Conservation (phyloP, 805 yeast genomes). For the Pichia occidentalis region DNA sequence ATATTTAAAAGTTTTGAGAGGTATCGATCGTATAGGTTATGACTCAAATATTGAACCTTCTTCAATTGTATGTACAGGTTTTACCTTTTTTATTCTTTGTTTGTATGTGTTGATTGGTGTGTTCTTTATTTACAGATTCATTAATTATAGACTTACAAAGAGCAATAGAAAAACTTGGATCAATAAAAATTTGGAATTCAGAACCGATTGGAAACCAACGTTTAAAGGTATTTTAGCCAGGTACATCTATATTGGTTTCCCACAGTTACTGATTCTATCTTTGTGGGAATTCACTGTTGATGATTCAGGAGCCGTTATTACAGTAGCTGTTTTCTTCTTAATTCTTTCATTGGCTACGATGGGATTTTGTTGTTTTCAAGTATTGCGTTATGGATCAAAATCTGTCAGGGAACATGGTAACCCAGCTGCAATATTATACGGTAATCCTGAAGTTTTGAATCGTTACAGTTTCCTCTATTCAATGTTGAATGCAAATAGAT, state of each 20-base stretch:
- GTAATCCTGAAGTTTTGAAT: constrained; percentile 63
- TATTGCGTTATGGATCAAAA: constrained; percentile 51
- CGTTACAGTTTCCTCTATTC: constrained; percentile 87
- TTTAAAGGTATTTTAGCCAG: constrained; percentile 76
- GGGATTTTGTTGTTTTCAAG: constrained; percentile 60
- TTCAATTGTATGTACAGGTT: constrained; percentile 77
- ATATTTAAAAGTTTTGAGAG: constrained; percentile 67
- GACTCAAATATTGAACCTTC: constrained; percentile 74
- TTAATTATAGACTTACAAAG: constrained; percentile 36
- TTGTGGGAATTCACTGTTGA: constrained; percentile 79
- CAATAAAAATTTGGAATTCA: constrained; percentile 26
- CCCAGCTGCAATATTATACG: constrained; percentile 83
- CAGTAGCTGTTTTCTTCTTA: constrained; percentile 68
- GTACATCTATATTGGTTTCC: constrained; percentile 77
- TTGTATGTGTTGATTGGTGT: constrained; percentile 65
- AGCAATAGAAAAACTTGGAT: constrained; percentile 16
- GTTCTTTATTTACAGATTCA: constrained; percentile 45
- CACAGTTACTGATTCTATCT: constrained; percentile 71
- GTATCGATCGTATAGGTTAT: constrained; percentile 79
- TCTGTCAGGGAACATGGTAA: constrained; percentile 61
- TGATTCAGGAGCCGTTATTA: constrained; percentile 87
- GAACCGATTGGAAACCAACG: constrained; percentile 51
- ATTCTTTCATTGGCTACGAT: constrained; percentile 54
- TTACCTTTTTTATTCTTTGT: constrained; percentile 74
- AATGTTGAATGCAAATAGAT: constrained; percentile 73